phyloP scores from a whole-genome alignment of 1,284 basidiomycete species.

The Tremellales sp. region DNA sequence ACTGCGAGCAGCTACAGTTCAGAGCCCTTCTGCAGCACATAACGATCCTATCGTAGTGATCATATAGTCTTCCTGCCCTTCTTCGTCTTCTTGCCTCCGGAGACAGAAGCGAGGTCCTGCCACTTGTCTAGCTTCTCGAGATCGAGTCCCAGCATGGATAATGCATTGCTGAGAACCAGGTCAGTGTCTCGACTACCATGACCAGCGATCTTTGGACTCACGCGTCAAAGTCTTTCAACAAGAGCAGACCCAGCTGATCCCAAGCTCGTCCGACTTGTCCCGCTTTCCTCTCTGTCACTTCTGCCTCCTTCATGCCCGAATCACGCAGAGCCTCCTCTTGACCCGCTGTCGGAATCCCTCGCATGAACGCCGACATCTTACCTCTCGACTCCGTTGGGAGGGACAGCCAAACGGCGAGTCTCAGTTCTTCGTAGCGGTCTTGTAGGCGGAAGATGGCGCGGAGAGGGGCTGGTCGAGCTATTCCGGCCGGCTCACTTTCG shows the following conservation, averaged over 20 bases:
- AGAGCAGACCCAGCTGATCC: slow-evolving; percentile 27
- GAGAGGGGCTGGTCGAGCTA: too few species aligned
- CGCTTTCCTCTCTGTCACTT: neutral
- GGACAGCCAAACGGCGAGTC: slow-evolving; percentile 30
- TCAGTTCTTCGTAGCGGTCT: slow-evolving; percentile 35
- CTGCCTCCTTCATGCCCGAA: neutral
- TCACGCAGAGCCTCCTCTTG: neutral
- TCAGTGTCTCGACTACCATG: too few species aligned
- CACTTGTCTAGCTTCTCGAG: slow-evolving; percentile 34
- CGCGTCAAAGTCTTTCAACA: slow-evolving; percentile 23
- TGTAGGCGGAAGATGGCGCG: slow-evolving; percentile 27
- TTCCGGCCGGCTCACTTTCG: too few species aligned
- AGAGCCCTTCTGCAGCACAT: neutral
- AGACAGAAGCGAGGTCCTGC: slow-evolving; percentile 23
- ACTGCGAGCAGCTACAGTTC: too few species aligned
- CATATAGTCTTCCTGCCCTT: slow-evolving; percentile 14
- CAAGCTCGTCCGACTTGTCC: slow-evolving; percentile 27
- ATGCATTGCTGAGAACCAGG: too few species aligned
- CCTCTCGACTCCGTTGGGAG: slow-evolving; percentile 13
- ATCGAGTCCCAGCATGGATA: too few species aligned
- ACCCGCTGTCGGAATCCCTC: slow-evolving; percentile 9
- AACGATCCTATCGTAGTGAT: neutral
- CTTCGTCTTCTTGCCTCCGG: slow-evolving; percentile 18
- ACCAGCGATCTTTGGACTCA: slow-evolving; percentile 18
- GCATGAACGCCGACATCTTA: slow-evolving; percentile 30